Evolutionary conservation across 495 filamentous ascomycete species (phyloP), one percentile per base, ranked within the genome.

Genomic region (Oidiodendron maius): DNA sequence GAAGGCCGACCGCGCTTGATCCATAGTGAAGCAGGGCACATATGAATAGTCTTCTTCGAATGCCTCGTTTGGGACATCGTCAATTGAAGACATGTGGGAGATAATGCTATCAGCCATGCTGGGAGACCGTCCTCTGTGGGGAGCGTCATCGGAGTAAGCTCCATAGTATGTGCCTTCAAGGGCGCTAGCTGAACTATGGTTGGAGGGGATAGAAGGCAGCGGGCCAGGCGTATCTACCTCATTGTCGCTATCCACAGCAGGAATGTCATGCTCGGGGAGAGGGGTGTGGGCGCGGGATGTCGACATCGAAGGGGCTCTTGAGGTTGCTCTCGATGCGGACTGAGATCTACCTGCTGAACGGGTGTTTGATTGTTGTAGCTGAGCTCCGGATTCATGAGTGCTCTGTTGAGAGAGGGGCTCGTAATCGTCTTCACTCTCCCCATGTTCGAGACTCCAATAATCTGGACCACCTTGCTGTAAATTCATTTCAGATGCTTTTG

Each of bases 21-120:
- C 71, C 20, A 96, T 71, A 9, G 91, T 95, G 61, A 97, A 80
- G 61, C 88, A 88, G 15, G 93, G 93, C 3, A 96, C 90, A 59
- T 91, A 93, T 13, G 81, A 85, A 64, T 85, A 84, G 56, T 96
- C 89, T 46, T 91, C 87, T n/a, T 84, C 76, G 25, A 84, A 84
- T 0, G 81, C 64, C 41, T 80, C 76, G 47, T 76, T 72, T 0
- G 50, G 55, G n/a, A 64, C 47, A 54, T 69, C 71, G 48, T 81
- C 75, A 20, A 82, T 48, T 16, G 68, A 75, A 37, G 67, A 79
- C 69, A 78, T 74, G 63, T 78, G 76, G 15, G 80, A 84, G 44
- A 77, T 74, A 62, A 76, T 71, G 23, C 78, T 81, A 50, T 77
- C 77, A 3, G 75, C 71, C 65, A 80, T 70, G 56, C 80, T 84